phyloP scores from a whole-genome alignment of 495 filamentous ascomycete genomes.

The Tetracladium marchalianum region DNA sequence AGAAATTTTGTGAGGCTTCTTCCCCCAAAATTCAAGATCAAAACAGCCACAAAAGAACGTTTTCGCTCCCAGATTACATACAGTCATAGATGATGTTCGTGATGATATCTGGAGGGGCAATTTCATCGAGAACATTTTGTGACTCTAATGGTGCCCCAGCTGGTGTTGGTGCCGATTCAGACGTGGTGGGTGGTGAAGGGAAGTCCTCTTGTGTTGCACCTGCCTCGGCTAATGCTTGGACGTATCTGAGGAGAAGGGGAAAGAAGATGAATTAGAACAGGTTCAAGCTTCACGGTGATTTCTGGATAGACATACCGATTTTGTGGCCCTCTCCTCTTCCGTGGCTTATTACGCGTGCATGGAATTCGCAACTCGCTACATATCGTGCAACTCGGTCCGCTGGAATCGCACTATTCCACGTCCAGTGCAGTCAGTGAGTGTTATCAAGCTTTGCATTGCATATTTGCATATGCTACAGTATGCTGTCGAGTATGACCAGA shows the following conservation, averaged over 20 bases:
- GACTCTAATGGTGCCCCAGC: not conserved
- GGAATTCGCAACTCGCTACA: conserved; percentile 4
- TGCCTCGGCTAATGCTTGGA: not conserved
- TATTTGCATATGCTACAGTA: not conserved
- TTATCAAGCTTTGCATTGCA: too few species aligned
- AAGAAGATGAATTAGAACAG: not conserved
- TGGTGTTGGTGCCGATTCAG: not conserved
- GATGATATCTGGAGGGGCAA: conserved; percentile 1
- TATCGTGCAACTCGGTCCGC: conserved; percentile 1
- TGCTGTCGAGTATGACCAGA: too few species aligned
- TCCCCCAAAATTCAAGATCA: too few species aligned
- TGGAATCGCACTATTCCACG: not conserved
- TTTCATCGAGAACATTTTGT: not conserved
- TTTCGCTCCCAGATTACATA: too few species aligned
- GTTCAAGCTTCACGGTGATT: too few species aligned
- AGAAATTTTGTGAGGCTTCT: too few species aligned
- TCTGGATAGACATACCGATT: conserved; percentile 2
- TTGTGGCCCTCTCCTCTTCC: conserved; percentile 5
- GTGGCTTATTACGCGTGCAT: conserved; percentile 5
- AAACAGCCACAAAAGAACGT: too few species aligned
- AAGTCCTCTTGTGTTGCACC: not conserved
- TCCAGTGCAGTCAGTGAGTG: not conserved
- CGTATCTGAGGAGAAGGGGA: not conserved
- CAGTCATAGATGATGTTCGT: conserved; percentile 10
- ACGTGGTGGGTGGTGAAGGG: not conserved